Evolutionary conservation across 495 filamentous ascomycete species (phyloP), one percentile per base, ranked within the genome.

Genomic region (Hyaloscypha bicolor): DNA sequence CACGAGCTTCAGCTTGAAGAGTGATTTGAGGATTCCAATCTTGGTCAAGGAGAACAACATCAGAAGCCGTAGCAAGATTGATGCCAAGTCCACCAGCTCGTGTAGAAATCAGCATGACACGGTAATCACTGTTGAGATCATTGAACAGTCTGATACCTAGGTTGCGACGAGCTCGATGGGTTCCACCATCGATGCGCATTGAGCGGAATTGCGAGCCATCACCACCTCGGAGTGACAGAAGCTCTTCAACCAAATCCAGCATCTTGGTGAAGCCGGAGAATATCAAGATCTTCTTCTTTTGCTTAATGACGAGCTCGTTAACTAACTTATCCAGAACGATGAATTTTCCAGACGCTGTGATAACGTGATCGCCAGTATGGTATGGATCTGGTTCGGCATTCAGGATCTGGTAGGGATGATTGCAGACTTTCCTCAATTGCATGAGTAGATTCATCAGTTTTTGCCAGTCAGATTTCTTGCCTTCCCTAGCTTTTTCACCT

Each of bases 1-100:
- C 96, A 21, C 95, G 91, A 73, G 98, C 97, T 79, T 97, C 94
- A 0, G 95, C 95, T 76, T 99, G 95, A 2, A 97, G 85, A 71
- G 90, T 87, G 11, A 87, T 78, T 67, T 89, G 87, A 0, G 88
- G 88, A 51, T 90, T 90, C 86, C 86, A 90, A 66, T 90, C 87
- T 42, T 86, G 81, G 51, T 91, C 88, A 4, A 90, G 73, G 69
- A 91, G 87, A 19, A 90, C 78, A 2, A 90, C 85, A 62, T 86
- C 84, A 6, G 81, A 85, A 0, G 88, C 86, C 37, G 82, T 78
- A 4, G 85, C 82, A 0, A 90, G 75, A 66, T 90, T 91, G 48
- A 90, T 81, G 5, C 88, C 88, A 21, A 90, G 76, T 0, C 88
- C 87, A 29, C 88, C 88, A 29, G 88, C 87, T 42, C 85, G 76